Conservation (phyloP, 495 filamentous ascomycete species). For the Neurospora terricola region DNA sequence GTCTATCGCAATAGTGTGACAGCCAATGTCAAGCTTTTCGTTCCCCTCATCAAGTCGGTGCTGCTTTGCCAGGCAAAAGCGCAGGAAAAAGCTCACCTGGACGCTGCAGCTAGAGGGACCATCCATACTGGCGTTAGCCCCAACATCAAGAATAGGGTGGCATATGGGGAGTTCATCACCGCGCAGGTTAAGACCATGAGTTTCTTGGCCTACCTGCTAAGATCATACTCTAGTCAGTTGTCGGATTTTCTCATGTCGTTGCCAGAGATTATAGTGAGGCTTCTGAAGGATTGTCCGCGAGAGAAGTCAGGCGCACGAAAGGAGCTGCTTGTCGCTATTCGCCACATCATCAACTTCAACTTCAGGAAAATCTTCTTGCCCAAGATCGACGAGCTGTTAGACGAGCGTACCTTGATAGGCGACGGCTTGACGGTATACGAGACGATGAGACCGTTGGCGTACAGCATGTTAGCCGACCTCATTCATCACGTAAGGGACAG, state of each 20-base stretch:
- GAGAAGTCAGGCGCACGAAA: constrained; percentile 91
- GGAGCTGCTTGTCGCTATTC: constrained; percentile 89
- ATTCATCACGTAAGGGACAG: constrained; percentile 94
- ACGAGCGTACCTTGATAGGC: constrained; percentile 86
- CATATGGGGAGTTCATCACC: constrained; percentile 95
- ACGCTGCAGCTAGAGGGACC: constrained; percentile 61
- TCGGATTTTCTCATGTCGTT: constrained; percentile 81
- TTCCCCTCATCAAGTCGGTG: constrained; percentile 86
- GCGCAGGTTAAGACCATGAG: constrained; percentile 99
- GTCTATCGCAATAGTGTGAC: constrained; percentile 69
- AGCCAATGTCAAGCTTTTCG: constrained; percentile 83
- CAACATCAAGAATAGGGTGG: constrained; percentile 85
- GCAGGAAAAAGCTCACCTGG: constrained; percentile 82
- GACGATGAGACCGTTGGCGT: constrained; percentile 88
- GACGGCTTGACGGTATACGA: constrained; percentile 96
- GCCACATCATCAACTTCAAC: constrained; percentile 99
- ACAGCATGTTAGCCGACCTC: constrained; percentile 96
- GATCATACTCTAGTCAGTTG: constrained; percentile 79
- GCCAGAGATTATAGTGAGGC: constrained; percentile 81
- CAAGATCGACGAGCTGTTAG: constrained; percentile 90
- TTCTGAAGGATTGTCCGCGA: constrained; percentile 86
- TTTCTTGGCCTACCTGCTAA: constrained; percentile 87
- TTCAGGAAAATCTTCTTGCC: constrained; percentile 90
- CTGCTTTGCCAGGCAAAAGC: constrained; percentile 84
- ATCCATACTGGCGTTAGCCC: constrained; percentile 91